These are phyloP conservation scores for Arthrocladium fulminans DNA, from an alignment of 2,329 filamentous ascomycete species.

Conservation along the genomic window DNA sequence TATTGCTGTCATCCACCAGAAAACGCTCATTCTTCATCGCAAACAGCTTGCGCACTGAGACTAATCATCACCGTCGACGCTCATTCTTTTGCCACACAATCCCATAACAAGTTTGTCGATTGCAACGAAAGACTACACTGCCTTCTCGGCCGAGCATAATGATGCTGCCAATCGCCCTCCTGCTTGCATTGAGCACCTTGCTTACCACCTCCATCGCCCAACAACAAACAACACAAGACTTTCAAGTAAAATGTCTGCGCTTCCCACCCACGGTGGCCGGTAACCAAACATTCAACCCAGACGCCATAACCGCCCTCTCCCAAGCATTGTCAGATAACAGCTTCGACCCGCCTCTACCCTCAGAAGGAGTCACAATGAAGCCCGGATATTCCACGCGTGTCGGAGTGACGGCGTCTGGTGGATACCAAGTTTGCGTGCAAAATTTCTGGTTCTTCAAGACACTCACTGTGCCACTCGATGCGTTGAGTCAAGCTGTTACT, in stretches of 20 bases:
- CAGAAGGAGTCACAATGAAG: background rate
- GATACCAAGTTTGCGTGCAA: conserved; percentile 7
- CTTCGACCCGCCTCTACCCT: background rate
- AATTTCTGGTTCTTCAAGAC: conserved; percentile 10
- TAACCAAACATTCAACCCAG: background rate
- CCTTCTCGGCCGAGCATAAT: background rate
- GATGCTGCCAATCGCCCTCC: background rate
- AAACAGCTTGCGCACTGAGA: too few species aligned
- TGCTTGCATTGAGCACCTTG: background rate
- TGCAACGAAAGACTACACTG: background rate
- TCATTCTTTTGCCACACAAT: background rate
- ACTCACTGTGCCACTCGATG: background rate
- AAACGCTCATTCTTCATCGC: background rate
- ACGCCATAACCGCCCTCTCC: background rate
- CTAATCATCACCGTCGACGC: background rate
- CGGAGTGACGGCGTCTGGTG: background rate
- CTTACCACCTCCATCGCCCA: background rate
- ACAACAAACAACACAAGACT: background rate
- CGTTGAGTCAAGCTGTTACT: background rate
- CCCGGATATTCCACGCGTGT: background rate
- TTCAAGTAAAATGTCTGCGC: background rate
- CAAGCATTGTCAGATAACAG: background rate
- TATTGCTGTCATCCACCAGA: background rate
- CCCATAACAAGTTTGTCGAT: background rate
- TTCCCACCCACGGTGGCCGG: background rate